Base-by-base conservation (phyloP, 352 stramenopile species). In the Albugo laibachii region DNA sequence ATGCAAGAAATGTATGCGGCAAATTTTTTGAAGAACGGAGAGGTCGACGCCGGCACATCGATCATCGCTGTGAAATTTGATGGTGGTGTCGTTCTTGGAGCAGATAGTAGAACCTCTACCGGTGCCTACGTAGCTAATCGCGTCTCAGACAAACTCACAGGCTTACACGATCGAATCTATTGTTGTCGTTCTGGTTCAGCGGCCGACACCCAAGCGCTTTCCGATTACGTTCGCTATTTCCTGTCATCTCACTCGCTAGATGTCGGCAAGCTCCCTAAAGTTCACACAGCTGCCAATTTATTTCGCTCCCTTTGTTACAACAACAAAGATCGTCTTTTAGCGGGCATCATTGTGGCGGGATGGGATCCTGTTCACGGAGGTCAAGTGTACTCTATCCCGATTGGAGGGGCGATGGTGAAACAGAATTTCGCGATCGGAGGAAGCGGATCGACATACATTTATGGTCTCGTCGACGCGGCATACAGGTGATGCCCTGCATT, bases 1-100 rank as follows among this genome's bases (percentile, higher is more conserved):
- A 31, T 31, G 24, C 24, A 31, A 31, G 24, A 37, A 48, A 16
- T 37, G 2, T 11, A 48, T 48, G 15, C 15, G 41, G 43, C 20
- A 35, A 35, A 11, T 46, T 24, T 78, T 57, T 71, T 89, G 53
- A 89, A 89, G 64, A 65, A 63, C 18, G 89, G 87, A 5, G 92
- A 98, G 70, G 67, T 98, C 34, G 86, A 89, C 58, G 93, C 86
- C 27, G 89, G 93, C 53, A 99, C 95, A 21, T 98, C 94, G 43
- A 98, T 99, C 71, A 97, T 99, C 66, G 94, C 94, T 13, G 80
- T 98, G 44, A 74, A 78, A 44, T 99, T 97, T 67, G 69, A 93
- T 8, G 92, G 89, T 36, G 95, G 95, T 45, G 95, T 98, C 15
- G 83, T 99, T 46, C 74, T 99, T 18, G 94, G 92, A 48, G 95